A percentile compares a stretch with the other conserved stretches of the same genome.
phyloP scores from a whole-genome alignment of 176 grass and related monocot species.

The Chrysopogon serrulatus region DNA sequence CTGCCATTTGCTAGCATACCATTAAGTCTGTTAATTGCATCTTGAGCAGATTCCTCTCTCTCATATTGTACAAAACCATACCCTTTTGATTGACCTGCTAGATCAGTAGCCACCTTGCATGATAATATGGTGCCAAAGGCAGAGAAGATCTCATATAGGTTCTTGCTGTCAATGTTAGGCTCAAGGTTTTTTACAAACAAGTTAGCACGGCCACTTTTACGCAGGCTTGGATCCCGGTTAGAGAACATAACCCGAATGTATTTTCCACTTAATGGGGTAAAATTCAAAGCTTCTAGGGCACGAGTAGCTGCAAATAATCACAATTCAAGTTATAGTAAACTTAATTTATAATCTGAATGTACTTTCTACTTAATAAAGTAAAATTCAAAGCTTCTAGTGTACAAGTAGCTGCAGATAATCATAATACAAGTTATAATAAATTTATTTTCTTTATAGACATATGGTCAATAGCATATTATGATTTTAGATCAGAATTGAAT shows the following conservation, averaged over 20 bases:
- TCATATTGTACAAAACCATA: slow-evolving; percentile 53
- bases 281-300: slow-evolving; percentile 48
- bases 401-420: slow-evolving; percentile 17
- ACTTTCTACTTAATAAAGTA: slow-evolving; percentile 14
- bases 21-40: slow-evolving; percentile 39
- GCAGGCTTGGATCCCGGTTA: slow-evolving; percentile 27
- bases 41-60: slow-evolving; percentile 18
- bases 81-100: slow-evolving; percentile 28
- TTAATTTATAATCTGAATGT: slow-evolving; percentile 28
- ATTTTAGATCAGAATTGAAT: neutral
- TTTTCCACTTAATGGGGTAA: slow-evolving; percentile 25
- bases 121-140: slow-evolving; percentile 42
- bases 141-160: slow-evolving; percentile 21
- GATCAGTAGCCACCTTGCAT: slow-evolving; percentile 44
- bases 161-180: slow-evolving; percentile 35
- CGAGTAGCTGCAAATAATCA: slow-evolving; percentile 15
- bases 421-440: neutral
- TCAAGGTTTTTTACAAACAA: slow-evolving; percentile 54
- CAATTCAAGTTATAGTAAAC: neutral
- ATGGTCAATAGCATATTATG: neutral
- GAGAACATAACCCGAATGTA: slow-evolving; percentile 48
- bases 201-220: slow-evolving; percentile 39
- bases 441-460: neutral
- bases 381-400: slow-evolving; percentile 49
- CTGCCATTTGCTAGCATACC: slow-evolving; percentile 39